Evolutionary conservation across 2,329 filamentous ascomycete genomes (phyloP).

Genomic region (Paecilomyces variotii): DNA sequence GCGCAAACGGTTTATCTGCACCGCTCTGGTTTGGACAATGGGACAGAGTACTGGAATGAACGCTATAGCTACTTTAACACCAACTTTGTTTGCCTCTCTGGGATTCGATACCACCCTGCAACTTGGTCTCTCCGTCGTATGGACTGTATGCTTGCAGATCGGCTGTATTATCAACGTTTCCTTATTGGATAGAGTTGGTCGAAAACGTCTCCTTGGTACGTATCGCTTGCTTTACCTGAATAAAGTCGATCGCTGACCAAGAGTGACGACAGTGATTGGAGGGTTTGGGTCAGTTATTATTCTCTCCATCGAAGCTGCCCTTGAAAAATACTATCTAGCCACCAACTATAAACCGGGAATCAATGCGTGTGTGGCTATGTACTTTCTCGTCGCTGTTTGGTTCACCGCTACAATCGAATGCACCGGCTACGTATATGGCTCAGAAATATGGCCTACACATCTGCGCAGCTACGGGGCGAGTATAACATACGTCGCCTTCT

Average conservation of each 20-base stretch:
- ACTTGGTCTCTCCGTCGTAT: constrained; percentile 19
- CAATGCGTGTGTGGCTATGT: constrained; percentile 1
- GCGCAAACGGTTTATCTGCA: constrained; percentile 18
- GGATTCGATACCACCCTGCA: constrained; percentile 20
- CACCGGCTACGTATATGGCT: constrained; percentile 20
- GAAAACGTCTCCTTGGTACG: constrained; percentile 6
- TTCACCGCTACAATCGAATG: constrained; percentile 1
- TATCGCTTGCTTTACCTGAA: not conserved
- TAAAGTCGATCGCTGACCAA: not conserved
- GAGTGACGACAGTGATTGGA: not conserved
- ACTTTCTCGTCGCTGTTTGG: not conserved
- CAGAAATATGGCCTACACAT: constrained; percentile 29
- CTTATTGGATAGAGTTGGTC: constrained; percentile 20
- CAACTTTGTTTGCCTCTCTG: constrained; percentile 22
- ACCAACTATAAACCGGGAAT: not conserved
- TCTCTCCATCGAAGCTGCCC: not conserved
- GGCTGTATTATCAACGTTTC: constrained; percentile 19
- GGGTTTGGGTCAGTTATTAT: not conserved
- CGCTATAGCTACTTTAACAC: constrained; percentile 22
- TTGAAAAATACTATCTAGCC: not conserved
- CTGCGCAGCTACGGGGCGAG: constrained; percentile 16
- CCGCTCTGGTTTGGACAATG: constrained; percentile 21
- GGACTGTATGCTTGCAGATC: constrained; percentile 17
- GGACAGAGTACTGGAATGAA: constrained; percentile 23
- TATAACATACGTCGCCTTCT: constrained; percentile 16